Evolutionary conservation across 2,329 filamentous ascomycete genomes (phyloP).

Genomic region (Neoarthrinium moseri): DNA sequence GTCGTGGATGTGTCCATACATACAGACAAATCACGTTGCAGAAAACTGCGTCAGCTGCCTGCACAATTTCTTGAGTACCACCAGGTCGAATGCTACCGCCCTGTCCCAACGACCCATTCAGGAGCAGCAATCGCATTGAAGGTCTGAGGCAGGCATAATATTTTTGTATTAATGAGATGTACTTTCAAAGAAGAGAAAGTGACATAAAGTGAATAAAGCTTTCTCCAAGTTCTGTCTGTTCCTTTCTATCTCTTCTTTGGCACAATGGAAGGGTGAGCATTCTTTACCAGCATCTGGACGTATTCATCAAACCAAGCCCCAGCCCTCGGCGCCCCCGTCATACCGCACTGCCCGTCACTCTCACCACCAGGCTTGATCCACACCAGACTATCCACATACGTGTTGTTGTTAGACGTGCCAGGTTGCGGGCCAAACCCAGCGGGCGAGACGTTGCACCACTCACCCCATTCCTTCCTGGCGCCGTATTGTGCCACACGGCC

Average conservation of each 20-base stretch:
- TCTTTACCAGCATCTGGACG: slow-evolving; percentile 37
- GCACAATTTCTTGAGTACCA: no score
- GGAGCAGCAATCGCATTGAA: no score
- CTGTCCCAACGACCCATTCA: no score
- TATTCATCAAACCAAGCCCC: slow-evolving; percentile 42
- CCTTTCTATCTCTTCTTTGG: background rate
- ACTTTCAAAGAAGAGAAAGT: no score
- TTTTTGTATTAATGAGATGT: no score
- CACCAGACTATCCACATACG: slow-evolving; percentile 38
- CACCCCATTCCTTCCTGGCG: slow-evolving; percentile 37
- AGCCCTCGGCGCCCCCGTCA: slow-evolving; percentile 33
- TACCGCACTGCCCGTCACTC: slow-evolving; percentile 39
- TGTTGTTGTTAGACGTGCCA: slow-evolving; percentile 32
- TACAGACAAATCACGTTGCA: no score
- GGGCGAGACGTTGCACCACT: slow-evolving; percentile 42
- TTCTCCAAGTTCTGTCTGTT: no score
- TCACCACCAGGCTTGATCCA: slow-evolving; percentile 46
- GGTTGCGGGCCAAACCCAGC: slow-evolving; percentile 38
- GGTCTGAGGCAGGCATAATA: no score
- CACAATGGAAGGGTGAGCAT: slow-evolving; percentile 26
- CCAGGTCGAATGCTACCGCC: no score
- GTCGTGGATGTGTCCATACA: no score
- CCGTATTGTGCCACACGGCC: slow-evolving; percentile 37
- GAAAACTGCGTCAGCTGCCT: no score
- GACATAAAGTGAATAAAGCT: no score